Evolutionary conservation across 1,284 basidiomycete genomes (phyloP).

Genomic region (Schizophyllum amplum): DNA sequence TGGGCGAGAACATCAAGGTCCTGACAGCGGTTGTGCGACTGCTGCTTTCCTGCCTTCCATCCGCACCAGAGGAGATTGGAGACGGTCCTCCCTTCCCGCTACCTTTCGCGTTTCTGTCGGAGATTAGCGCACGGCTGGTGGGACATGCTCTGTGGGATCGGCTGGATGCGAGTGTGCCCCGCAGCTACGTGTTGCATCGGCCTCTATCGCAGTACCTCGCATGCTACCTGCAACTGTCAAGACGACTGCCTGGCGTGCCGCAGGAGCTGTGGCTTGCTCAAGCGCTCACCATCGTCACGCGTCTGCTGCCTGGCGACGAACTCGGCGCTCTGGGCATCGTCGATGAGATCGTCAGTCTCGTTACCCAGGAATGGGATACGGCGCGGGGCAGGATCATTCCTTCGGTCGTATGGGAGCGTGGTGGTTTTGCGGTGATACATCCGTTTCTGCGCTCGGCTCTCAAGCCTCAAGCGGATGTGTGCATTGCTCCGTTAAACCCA

Average conservation of each 20-base stretch:
- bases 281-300: constrained; percentile 43
- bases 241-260: constrained; percentile 42
- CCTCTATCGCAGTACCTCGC: constrained; percentile 45
- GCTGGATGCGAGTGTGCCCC: constrained; percentile 15
- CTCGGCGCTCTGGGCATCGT: constrained; percentile 33
- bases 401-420: constrained; percentile 39
- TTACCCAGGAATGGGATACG: constrained; percentile 34
- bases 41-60: constrained; percentile 52
- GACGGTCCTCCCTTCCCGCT: constrained; percentile 43
- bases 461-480: constrained; percentile 23
- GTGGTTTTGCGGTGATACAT: constrained; percentile 39
- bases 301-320: constrained; percentile 63
- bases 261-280: constrained; percentile 59
- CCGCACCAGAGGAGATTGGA: constrained; percentile 25
- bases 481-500: constrained; percentile 38
- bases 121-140: constrained; percentile 38
- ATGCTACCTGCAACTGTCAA: constrained; percentile 49
- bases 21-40: constrained; percentile 48
- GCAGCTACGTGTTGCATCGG: constrained; percentile 32
- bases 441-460: constrained; percentile 53
- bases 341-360: constrained; percentile 26
- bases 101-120: constrained; percentile 47
- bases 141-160: constrained; percentile 42
- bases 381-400: constrained; percentile 29
- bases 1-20: constrained; percentile 27